Conservation (phyloP, 1,284 basidiomycete species). For the Flammula alnicola region DNA sequence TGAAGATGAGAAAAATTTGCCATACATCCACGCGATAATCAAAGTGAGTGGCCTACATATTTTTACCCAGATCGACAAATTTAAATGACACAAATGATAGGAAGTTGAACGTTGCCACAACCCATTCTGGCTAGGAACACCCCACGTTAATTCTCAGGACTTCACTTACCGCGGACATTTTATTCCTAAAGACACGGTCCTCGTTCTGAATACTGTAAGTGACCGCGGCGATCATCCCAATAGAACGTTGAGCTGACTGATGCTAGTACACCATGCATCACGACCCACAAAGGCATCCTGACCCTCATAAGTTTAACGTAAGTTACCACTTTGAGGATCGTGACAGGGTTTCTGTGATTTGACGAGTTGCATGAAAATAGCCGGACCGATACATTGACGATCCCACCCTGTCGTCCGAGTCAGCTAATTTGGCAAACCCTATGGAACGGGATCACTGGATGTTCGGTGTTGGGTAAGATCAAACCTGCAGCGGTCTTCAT, state of each 20-base stretch:
- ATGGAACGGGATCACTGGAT: slow-evolving; percentile 47
- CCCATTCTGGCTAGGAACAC: slow-evolving; percentile 39
- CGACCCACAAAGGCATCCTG: slow-evolving; percentile 30
- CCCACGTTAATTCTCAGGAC: slow-evolving; percentile 36
- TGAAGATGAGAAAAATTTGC: slow-evolving; percentile 36
- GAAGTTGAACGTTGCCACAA: slow-evolving; percentile 38
- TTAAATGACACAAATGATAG: slow-evolving; percentile 15
- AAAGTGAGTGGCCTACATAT: slow-evolving; percentile 23
- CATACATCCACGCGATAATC: slow-evolving; percentile 36
- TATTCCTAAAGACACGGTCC: slow-evolving; percentile 38
- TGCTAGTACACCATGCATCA: slow-evolving; percentile 38
- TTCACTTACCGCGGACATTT: slow-evolving; percentile 36
- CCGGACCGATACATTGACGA: slow-evolving; percentile 37
- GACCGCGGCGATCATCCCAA: neutral
- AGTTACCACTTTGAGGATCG: neutral
- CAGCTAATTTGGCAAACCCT: slow-evolving; percentile 42
- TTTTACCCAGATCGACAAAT: slow-evolving; percentile 28
- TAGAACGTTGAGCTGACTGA: neutral
- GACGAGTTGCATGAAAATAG: slow-evolving; percentile 2
- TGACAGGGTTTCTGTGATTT: too few species aligned
- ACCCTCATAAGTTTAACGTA: slow-evolving; percentile 30
- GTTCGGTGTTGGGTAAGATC: slow-evolving; percentile 31
- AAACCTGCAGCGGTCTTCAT: neutral
- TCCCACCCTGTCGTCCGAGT: slow-evolving; percentile 31
- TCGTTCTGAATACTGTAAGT: slow-evolving; percentile 37